Base-by-base conservation (phyloP, 495 filamentous ascomycete species). In the Neurospora sp. region DNA sequence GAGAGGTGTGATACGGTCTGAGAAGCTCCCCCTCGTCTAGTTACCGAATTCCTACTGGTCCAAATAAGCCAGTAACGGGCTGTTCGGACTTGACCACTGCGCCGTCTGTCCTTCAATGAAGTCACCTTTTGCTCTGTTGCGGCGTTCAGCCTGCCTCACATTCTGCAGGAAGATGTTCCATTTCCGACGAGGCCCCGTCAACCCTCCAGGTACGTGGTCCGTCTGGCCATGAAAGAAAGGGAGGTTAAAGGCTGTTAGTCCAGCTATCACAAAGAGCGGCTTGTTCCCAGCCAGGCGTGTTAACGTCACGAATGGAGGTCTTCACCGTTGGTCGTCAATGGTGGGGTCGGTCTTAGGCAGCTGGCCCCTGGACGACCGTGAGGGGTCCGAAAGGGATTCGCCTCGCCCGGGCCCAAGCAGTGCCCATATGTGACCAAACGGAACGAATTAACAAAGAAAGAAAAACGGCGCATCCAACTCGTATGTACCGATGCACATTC, bases 81-180 rank as follows among this genome's bases (percentile, higher is more conserved):
- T 61, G 27, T 61, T 61, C 53, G 27, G 53, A 35, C 53, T 61
- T 61, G 27, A 61, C 12, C 22, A 61, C 53, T 61, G 53, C 45
- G 73, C 73, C 42, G n/a, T 40, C 59, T 38, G 40, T 45, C 53
- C 22, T 61, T 61, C 69, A 73, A 77, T 77, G 76, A 77, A 75
- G 74, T 76, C 76, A 76, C 76, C 61, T 40, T 71, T 69, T 72
- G 72, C 70, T 65, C 31, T 59, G 70, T 41, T 59, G 70, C 71
- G 22, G 40, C 35, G 61, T 68, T 38, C 22, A 65, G 45, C 20
- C 69, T 45, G 53, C 40, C 48, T 18, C 53, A 61, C 53, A 61
- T 61, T 61, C 53, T 61, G 53, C 53, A 61, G 6, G 53, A 61
- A 31, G 53, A 61, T 61, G 16, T 12, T 6, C 27, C 53, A 18